Percentiles rank a stretch among this genome's conserved stretches.
Evolutionary conservation across 2,329 filamentous ascomycete genomes (phyloP).

Genomic region (Sporothrix curviconia): DNA sequence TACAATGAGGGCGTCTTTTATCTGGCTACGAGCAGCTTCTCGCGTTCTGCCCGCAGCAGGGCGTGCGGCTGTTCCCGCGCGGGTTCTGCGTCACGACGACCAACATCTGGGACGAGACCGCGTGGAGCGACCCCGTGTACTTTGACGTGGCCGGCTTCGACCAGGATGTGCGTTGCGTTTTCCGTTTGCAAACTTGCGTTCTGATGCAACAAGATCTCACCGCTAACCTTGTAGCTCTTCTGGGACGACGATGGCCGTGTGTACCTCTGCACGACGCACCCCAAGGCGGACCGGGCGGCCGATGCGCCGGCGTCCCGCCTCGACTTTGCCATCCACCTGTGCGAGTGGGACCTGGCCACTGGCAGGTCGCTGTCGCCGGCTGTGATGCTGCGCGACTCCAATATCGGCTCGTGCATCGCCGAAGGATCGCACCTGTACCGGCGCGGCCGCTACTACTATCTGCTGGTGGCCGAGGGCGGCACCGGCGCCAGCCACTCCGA

Average conservation of each 20-base stretch:
- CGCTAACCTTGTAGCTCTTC: neutral
- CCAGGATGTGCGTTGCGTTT: neutral
- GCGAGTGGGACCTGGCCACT: neutral
- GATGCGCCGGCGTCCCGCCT: neutral
- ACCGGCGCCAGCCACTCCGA: conserved; percentile 31
- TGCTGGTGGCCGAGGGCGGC: conserved; percentile 39
- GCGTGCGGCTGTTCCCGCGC: neutral
- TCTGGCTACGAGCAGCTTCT: conserved; percentile 28
- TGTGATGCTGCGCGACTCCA: neutral
- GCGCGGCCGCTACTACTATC: conserved; percentile 37
- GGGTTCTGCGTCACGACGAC: neutral
- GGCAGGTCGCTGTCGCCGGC: neutral
- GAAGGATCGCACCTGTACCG: conserved; percentile 41
- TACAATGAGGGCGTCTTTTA: conserved; percentile 54
- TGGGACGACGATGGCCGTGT: neutral
- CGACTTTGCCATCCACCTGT: neutral
- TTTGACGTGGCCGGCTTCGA: neutral
- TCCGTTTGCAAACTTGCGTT: too few species aligned
- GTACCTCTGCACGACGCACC: neutral
- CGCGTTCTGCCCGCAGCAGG: neutral
- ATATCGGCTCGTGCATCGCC: neutral
- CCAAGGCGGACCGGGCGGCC: neutral
- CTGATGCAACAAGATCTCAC: too few species aligned
- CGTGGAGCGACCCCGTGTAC: neutral
- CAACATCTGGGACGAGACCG: neutral